phyloP scores from a whole-genome alignment of 768 basidiomycete species.

The Podaxis carcinomalis region DNA sequence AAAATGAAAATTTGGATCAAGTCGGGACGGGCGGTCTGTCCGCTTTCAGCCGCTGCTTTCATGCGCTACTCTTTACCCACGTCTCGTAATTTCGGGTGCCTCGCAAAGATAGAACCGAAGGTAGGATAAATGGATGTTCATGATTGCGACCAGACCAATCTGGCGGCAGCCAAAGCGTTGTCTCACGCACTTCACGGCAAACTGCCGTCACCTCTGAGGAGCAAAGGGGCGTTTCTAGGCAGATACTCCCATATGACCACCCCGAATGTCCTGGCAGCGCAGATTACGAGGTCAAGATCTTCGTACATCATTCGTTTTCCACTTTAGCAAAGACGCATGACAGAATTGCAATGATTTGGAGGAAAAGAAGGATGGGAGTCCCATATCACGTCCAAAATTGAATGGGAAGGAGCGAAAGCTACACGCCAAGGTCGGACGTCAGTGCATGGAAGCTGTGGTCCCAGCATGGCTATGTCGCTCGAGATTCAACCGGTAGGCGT shows the following conservation, averaged over 20 bases:
- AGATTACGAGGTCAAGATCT: slow-evolving; percentile 7
- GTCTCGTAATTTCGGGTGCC: background rate
- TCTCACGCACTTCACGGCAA: slow-evolving; percentile 10
- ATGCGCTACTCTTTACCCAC: background rate
- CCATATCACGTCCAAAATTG: background rate
- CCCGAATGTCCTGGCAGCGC: background rate
- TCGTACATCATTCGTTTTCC: slow-evolving; percentile 3
- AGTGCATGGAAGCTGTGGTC: background rate
- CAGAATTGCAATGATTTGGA: background rate
- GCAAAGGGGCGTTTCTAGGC: background rate
- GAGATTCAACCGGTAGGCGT: background rate
- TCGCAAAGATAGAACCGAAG: background rate
- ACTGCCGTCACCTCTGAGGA: background rate
- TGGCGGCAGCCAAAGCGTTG: background rate
- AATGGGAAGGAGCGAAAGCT: background rate
- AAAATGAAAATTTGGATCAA: background rate
- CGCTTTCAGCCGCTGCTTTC: background rate
- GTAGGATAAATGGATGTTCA: background rate
- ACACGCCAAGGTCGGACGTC: background rate
- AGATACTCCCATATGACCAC: slow-evolving; percentile 6
- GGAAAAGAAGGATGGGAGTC: background rate
- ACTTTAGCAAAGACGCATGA: background rate
- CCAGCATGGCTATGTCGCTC: background rate
- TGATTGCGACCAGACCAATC: background rate
- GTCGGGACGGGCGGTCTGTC: background rate